These are phyloP conservation scores for Yamadazyma mexicana DNA, from an alignment of 1,139 yeast species.

Conservation along the genomic window DNA sequence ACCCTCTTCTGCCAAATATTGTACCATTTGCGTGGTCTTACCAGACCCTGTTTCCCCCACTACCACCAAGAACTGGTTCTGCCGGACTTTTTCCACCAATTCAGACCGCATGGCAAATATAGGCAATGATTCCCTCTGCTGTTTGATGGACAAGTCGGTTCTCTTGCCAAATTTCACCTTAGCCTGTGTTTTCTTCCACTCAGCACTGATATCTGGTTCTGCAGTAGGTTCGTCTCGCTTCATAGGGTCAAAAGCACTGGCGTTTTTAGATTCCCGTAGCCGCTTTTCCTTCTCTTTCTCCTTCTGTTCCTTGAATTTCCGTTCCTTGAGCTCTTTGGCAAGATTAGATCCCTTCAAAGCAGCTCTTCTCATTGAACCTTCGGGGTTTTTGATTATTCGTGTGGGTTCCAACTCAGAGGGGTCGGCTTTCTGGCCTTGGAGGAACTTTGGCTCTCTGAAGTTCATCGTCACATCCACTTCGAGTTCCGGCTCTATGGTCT, in stretches of 20 bases:
- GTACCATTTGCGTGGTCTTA: slow-evolving; percentile 44
- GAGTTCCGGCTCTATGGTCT: slow-evolving; percentile 45
- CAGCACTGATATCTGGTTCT: slow-evolving; percentile 7
- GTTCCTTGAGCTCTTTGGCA: slow-evolving; percentile 66
- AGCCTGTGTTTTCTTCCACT: slow-evolving; percentile 39
- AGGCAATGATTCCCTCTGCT: slow-evolving; percentile 72
- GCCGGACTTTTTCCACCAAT: slow-evolving; percentile 54
- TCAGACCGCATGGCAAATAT: slow-evolving; percentile 64
- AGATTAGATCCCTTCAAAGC: slow-evolving; percentile 76
- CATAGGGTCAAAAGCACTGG: slow-evolving; percentile 45
- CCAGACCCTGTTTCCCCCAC: slow-evolving; percentile 54
- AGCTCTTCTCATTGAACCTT: slow-evolving; percentile 74
- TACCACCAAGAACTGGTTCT: slow-evolving; percentile 45
- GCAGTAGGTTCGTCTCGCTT: slow-evolving; percentile 4
- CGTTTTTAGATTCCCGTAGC: slow-evolving; percentile 22
- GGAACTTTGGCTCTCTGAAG: slow-evolving; percentile 68
- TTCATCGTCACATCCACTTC: slow-evolving; percentile 74
- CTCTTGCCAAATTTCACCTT: slow-evolving; percentile 55
- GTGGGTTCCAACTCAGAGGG: slow-evolving; percentile 48
- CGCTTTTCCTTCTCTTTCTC: slow-evolving; percentile 40
- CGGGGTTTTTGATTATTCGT: slow-evolving; percentile 65
- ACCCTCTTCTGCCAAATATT: slow-evolving; percentile 41
- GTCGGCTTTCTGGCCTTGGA: slow-evolving; percentile 51
- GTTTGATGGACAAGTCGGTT: slow-evolving; percentile 52
- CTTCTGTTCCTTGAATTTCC: slow-evolving; percentile 49